These are phyloP conservation scores for Ailanthus altissimus DNA, from an alignment of 345 rosid species.

Conservation along the genomic window DNA sequence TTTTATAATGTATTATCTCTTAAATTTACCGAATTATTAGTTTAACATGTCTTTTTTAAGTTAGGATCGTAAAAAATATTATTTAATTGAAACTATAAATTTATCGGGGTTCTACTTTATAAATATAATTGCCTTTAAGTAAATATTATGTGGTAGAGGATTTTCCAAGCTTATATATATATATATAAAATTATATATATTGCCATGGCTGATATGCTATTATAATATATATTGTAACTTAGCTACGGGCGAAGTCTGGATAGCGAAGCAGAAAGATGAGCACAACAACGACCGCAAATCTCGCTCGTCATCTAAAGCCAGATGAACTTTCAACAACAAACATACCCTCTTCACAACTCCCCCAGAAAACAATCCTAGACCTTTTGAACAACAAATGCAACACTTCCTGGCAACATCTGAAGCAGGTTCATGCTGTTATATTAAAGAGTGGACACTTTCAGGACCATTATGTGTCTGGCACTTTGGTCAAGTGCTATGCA, in stretches of 20 bases:
- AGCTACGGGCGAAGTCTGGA: slow-evolving; percentile 8
- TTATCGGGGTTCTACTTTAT: too few species aligned
- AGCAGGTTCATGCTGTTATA: slow-evolving; percentile 38
- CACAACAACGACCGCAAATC: slow-evolving; percentile 25
- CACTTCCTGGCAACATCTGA: slow-evolving; percentile 34
- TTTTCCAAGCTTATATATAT: not conserved
- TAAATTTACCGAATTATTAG: too few species aligned
- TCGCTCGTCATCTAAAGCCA: slow-evolving; percentile 26
- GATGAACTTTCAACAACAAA: slow-evolving; percentile 11
- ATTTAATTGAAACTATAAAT: too few species aligned
- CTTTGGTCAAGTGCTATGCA: slow-evolving; percentile 39
- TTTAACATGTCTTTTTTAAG: too few species aligned
- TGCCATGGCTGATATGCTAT: not conserved
- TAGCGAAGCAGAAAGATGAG: slow-evolving; percentile 17
- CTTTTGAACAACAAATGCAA: slow-evolving; percentile 35
- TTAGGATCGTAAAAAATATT: too few species aligned
- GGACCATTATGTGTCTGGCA: slow-evolving; percentile 49
- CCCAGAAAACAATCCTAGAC: slow-evolving; percentile 36
- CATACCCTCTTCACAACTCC: slow-evolving; percentile 27
- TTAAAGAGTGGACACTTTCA: slow-evolving; percentile 40
- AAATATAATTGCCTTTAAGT: too few species aligned
- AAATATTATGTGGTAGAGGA: not conserved
- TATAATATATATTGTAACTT: not conserved
- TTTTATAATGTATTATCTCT: too few species aligned
- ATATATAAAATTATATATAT: not conserved